Conservation (phyloP, 768 basidiomycete species). For the Lactarius pseudohatsudake region DNA sequence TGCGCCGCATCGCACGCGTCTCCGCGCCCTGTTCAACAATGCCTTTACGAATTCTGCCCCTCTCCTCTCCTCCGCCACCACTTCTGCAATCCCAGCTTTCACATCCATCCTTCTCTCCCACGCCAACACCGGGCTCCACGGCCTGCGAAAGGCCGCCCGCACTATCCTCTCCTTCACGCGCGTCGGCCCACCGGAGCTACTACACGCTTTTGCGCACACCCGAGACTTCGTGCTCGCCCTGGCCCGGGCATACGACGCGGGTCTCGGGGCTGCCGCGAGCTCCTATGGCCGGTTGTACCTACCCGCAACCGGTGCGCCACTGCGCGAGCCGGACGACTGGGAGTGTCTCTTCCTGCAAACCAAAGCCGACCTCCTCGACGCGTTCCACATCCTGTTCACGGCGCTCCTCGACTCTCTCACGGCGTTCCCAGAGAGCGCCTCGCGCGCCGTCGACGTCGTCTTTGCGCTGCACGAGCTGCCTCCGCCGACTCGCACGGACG, state of each 20-base stretch:
- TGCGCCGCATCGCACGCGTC: constrained; percentile 44
- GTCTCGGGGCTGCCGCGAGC: constrained; percentile 52
- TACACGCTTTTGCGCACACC: constrained; percentile 52
- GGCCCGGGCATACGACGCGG: constrained; percentile 59
- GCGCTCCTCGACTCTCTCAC: constrained; percentile 51
- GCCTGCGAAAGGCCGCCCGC: constrained; percentile 60
- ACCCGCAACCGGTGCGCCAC: constrained; percentile 33
- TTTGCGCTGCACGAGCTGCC: constrained; percentile 57
- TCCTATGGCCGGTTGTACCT: constrained; percentile 59
- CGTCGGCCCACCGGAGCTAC: constrained; percentile 47
- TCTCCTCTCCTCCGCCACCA: constrained; percentile 37
- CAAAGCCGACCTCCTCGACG: constrained; percentile 70
- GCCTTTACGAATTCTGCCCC: constrained; percentile 40
- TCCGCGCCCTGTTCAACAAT: constrained; percentile 46
- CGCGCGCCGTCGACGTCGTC: constrained; percentile 55
- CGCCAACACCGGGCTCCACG: constrained; percentile 54
- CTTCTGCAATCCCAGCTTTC: constrained; percentile 53
- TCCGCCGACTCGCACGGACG: constrained; percentile 24
- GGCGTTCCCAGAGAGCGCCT: constrained; percentile 38
- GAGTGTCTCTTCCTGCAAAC: constrained; percentile 68
- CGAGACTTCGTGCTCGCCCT: constrained; percentile 56
- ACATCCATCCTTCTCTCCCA: constrained; percentile 43
- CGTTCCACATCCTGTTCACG: constrained; percentile 59
- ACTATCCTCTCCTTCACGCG: constrained; percentile 56
- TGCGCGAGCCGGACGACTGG: constrained; percentile 54